Evolutionary conservation across 768 basidiomycete genomes (phyloP), one percentile per base, ranked within the genome.

Genomic region (Dioszegia hungarica): DNA sequence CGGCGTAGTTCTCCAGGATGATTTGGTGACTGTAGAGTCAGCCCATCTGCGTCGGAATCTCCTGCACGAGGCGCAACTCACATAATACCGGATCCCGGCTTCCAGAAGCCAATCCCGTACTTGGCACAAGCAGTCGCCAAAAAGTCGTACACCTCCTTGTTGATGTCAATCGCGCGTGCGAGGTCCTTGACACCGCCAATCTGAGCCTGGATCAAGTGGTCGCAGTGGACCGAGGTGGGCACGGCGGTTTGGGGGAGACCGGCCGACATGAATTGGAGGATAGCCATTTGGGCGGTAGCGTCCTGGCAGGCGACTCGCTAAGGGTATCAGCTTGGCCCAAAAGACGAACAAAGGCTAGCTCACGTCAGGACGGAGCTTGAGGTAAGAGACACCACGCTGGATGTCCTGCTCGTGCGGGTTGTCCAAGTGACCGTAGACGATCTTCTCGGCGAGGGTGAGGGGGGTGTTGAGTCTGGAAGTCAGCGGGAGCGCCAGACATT

Each of bases 181-280:
- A 99, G 81, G 82, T 98, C 94, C 81, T 90, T 87, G 43, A 82
- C 85, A 77, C 94, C 93, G 54, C 92, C 93, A 51, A 92, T 77
- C 76, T 97, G 94, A 37, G 94, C 94, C 81, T 97, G 91, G 72
- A 99, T 97, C 75, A 99, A 83, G 79, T 99, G 94, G 80, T 99
- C 94, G 75, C 93, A 97, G 82, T 99, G 94, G 41, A 99, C 95
- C 62, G 95, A 94, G 64, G 94, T 94, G 31, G 94, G 94, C 62
- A 97, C 93, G 43, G 94, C 94, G 37, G 90, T 90, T 43, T 91
- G 94, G 75, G 90, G 90, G 84, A 99, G 92, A 62, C 94, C 94
- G 17, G 95, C 92, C 49, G 95, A 97, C 95, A 99, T 99, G 84
- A 99, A 99, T 82, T 99, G 95, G 64, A 99, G 83, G 55, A 99